phyloP scores from a whole-genome alignment of 2,329 filamentous ascomycete genomes.

The Scedosporium minutisporum region DNA sequence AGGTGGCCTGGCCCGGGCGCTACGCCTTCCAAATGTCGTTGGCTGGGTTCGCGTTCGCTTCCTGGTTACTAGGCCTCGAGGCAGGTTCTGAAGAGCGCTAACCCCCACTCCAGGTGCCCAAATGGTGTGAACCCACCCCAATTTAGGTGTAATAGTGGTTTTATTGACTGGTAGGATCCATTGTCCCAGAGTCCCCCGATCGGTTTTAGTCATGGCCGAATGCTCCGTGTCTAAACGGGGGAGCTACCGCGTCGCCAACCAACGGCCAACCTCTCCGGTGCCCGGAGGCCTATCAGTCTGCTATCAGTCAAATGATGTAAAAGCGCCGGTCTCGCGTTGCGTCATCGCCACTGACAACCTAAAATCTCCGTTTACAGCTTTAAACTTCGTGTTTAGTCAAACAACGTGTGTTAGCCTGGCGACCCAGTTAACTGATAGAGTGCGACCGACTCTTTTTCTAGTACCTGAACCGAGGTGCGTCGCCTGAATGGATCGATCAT shows the following conservation, averaged over 20 bases:
- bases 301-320: background rate
- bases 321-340: background rate
- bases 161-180: background rate
- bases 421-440: too few relatives aligned
- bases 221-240: background rate
- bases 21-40: background rate
- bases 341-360: background rate
- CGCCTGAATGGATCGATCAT: background rate
- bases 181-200: background rate
- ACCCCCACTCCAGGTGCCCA: background rate
- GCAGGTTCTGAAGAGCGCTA: background rate
- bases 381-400: background rate
- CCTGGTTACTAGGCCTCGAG: background rate
- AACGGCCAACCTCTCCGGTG: background rate
- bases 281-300: background rate
- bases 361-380: background rate
- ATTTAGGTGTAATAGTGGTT: background rate
- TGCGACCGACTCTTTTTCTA: too few relatives aligned
- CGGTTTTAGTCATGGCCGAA: background rate
- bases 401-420: background rate
- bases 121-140: background rate
- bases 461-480: too few relatives aligned
- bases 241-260: background rate
- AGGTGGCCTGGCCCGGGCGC: too few relatives aligned
- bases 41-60: background rate